Conservation (phyloP, 768 basidiomycete genomes). For the Lentinula guzmanii region DNA sequence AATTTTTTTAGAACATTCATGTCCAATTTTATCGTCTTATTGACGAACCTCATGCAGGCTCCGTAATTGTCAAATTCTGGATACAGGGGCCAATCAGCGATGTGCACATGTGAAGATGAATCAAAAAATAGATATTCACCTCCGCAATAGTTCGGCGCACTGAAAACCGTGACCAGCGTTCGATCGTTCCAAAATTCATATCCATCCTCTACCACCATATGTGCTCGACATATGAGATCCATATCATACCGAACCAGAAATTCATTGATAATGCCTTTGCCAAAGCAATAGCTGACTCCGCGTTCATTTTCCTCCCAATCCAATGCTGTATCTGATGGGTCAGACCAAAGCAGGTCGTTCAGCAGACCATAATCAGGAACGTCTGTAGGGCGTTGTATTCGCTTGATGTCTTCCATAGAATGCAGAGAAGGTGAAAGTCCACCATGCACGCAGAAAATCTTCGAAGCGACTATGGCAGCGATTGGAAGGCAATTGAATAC, state of each 20-base stretch:
- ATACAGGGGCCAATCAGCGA: slow-evolving; percentile 12
- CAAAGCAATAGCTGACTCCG: slow-evolving; percentile 98
- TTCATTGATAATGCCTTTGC: slow-evolving; percentile 94
- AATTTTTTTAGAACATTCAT: background rate
- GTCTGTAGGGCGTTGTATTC: slow-evolving; percentile 96
- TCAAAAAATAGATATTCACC: slow-evolving; percentile 46
- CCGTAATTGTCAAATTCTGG: slow-evolving; percentile 94
- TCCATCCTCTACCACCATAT: slow-evolving; percentile 99
- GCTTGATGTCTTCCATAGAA: slow-evolving; percentile 98
- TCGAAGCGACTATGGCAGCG: slow-evolving; percentile 96
- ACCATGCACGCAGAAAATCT: slow-evolving; percentile 99
- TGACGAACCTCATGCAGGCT: slow-evolving; percentile 81
- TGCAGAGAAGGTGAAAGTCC: slow-evolving; percentile 90
- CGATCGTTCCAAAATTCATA: slow-evolving; percentile 99
- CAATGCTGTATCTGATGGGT: slow-evolving; percentile 93
- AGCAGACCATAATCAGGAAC: slow-evolving; percentile 97
- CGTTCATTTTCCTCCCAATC: slow-evolving; percentile 99
- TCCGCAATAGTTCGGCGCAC: slow-evolving; percentile 95
- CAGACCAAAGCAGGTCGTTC: slow-evolving; percentile 97
- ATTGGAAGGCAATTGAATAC: slow-evolving; percentile 99
- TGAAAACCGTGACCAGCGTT: slow-evolving; percentile 97
- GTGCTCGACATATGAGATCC: slow-evolving; percentile 98
- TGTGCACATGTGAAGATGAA: slow-evolving; percentile 6
- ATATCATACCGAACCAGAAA: slow-evolving; percentile 95
- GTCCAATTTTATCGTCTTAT: background rate